Percentiles rank a stretch among this genome's conserved stretches.
These are phyloP conservation scores for Acanthamoeba royreba DNA, from an alignment of 208 protist genomes.

Conservation along the genomic window DNA sequence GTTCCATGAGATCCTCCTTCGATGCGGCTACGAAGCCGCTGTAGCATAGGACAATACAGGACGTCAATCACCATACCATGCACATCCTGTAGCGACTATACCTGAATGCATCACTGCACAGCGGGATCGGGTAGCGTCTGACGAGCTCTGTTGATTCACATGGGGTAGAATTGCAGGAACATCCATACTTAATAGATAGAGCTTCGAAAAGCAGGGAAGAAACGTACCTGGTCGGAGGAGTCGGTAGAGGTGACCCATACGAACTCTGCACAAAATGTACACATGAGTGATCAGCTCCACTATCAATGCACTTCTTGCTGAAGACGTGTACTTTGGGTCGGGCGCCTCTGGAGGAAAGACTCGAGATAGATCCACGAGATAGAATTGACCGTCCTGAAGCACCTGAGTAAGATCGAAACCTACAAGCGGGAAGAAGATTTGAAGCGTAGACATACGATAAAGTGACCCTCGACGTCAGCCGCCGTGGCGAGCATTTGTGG, in stretches of 20 bases:
- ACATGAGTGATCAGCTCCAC: too few species aligned
- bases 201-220: background rate
- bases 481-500: background rate
- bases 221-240: background rate
- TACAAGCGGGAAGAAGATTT: background rate
- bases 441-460: background rate
- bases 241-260: conserved; percentile 12
- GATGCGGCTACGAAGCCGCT: background rate
- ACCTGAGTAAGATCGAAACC: background rate
- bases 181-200: too few species aligned
- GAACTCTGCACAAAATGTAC: background rate
- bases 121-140: background rate
- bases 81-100: background rate
- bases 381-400: background rate
- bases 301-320: too few species aligned
- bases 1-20: background rate
- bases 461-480: background rate
- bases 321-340: background rate
- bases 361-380: background rate
- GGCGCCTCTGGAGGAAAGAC: conserved; percentile 11
- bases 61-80: background rate
- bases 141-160: conserved; percentile 15
- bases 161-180: too few species aligned
- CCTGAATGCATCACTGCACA: conserved; percentile 32
- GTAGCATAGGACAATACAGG: background rate